Evolutionary conservation across 2,329 filamentous ascomycete genomes (phyloP).

Genomic region (Colletotrichum spinosum): DNA sequence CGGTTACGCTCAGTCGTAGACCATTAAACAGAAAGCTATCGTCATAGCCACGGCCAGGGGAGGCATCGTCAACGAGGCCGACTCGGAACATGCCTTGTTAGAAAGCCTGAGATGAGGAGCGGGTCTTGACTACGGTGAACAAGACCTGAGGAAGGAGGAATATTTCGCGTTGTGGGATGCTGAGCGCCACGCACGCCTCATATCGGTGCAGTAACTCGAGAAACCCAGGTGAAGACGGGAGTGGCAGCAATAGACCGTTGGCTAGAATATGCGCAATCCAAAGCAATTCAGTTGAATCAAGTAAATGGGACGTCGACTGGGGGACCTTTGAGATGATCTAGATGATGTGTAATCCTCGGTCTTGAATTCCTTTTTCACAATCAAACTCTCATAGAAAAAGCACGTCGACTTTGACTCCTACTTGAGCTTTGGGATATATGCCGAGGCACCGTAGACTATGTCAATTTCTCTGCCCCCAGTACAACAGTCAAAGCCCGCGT

Average conservation of each 20-base stretch:
- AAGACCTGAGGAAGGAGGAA: constrained; percentile 50
- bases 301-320: background rate
- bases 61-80: constrained; percentile 53
- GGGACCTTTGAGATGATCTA: too few relatives aligned
- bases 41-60: constrained; percentile 54
- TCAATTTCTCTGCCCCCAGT: too few relatives aligned
- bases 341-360: too few relatives aligned
- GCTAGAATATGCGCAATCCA: constrained; percentile 37
- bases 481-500: too few relatives aligned
- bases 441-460: too few relatives aligned
- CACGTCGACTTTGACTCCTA: too few relatives aligned
- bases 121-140: constrained; percentile 53
- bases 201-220: constrained; percentile 56
- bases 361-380: too few relatives aligned
- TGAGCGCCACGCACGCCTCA: constrained; percentile 57
- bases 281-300: background rate
- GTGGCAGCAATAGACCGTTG: constrained; percentile 42
- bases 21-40: constrained; percentile 53
- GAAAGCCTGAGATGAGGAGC: constrained; percentile 52
- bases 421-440: too few relatives aligned
- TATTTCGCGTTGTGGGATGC: constrained; percentile 49
- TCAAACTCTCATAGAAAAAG: too few relatives aligned
- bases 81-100: constrained; percentile 45
- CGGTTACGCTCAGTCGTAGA: constrained; percentile 43
- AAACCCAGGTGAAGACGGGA: constrained; percentile 46